phyloP scores from a whole-genome alignment of 2,329 filamentous ascomycete species.

The Pestalotiopsis fici region DNA sequence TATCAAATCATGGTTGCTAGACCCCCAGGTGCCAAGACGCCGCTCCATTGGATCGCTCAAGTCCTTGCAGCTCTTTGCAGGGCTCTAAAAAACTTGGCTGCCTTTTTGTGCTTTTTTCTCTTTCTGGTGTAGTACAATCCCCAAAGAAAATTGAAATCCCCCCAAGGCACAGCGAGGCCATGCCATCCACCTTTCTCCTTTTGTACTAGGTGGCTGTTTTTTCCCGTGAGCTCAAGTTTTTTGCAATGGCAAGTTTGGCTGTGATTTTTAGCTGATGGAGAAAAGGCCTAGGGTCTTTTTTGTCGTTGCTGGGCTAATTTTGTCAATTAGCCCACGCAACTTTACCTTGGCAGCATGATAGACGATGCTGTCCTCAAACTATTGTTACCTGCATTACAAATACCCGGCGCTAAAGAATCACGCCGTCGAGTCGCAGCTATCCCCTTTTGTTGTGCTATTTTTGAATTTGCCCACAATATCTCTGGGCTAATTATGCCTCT shows the following conservation, averaged over 20 bases:
- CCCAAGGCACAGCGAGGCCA: background rate
- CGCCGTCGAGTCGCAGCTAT: slow-evolving; percentile 16
- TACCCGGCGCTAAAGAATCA: slow-evolving; percentile 26
- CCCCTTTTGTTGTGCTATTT: slow-evolving; percentile 26
- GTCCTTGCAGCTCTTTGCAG: background rate
- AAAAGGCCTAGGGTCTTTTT: background rate
- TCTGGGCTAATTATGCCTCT: slow-evolving; percentile 24
- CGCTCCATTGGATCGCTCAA: background rate
- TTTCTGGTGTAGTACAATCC: background rate
- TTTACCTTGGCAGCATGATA: slow-evolving; percentile 13
- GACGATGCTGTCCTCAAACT: background rate
- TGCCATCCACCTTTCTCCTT: background rate
- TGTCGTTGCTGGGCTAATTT: slow-evolving; percentile 21
- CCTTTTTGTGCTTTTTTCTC: background rate
- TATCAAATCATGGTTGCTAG: background rate
- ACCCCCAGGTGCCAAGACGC: background rate
- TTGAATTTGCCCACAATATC: slow-evolving; percentile 27
- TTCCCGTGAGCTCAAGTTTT: background rate
- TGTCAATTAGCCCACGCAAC: slow-evolving; percentile 20
- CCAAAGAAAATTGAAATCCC: background rate
- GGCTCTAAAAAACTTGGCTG: background rate
- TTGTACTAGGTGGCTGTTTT: background rate
- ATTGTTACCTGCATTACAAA: background rate
- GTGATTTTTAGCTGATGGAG: slow-evolving; percentile 15
- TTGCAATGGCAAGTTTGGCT: background rate